Evolutionary conservation across 306 rosid genomes (phyloP).

Genomic region (Rosa persica): DNA sequence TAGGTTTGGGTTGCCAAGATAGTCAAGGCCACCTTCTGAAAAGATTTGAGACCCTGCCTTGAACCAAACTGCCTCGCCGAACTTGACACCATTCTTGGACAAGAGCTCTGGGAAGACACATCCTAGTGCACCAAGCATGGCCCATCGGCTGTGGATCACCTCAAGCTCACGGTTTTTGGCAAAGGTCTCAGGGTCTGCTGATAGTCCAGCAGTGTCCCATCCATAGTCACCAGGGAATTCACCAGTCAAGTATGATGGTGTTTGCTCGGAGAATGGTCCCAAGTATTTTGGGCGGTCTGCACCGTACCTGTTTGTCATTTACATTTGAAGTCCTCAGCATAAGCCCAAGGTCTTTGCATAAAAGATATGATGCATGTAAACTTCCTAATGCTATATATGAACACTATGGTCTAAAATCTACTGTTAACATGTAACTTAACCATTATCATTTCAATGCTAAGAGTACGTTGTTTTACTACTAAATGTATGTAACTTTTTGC

Average conservation of each 20-base stretch:
- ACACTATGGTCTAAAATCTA: no score
- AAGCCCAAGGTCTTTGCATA: not conserved
- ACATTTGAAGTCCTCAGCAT: not conserved
- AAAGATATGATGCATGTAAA: not conserved
- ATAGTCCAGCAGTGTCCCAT: conserved; percentile 5
- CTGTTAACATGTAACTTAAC: no score
- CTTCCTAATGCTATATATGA: not conserved
- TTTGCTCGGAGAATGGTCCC: conserved; percentile 1
- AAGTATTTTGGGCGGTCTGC: not conserved
- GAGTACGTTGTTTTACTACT: no score
- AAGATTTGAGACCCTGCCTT: not conserved
- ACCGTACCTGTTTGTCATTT: not conserved
- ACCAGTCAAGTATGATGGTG: not conserved
- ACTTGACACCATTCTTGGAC: not conserved
- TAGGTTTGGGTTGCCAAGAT: not conserved
- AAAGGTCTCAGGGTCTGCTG: not conserved
- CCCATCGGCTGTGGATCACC: not conserved
- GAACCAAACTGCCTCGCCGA: not conserved
- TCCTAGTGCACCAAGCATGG: not conserved
- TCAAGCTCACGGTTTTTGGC: not conserved
- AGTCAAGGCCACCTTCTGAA: not conserved
- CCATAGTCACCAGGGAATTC: not conserved
- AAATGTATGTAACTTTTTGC: no score
- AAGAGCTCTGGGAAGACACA: not conserved
- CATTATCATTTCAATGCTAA: no score